Conservation (phyloP, 176 grass and related monocot species). For the Phoenix roebelenii region DNA sequence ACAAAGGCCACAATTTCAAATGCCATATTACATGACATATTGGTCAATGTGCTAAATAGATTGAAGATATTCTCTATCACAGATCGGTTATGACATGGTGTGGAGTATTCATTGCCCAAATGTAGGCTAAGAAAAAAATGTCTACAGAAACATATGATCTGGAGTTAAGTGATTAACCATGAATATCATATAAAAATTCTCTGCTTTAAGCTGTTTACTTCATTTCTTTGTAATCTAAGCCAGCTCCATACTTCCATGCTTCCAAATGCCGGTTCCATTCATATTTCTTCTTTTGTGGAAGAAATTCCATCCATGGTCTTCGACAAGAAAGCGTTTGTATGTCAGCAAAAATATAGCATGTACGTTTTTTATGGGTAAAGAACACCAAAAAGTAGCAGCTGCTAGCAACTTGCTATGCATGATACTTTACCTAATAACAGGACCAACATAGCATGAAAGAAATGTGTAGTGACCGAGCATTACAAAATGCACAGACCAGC, state of each 20-base stretch:
- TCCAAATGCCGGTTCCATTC: conserved; percentile 71
- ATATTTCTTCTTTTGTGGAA: conserved; percentile 52
- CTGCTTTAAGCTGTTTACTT: not conserved
- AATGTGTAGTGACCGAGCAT: conserved; percentile 92
- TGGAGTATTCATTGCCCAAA: too few relatives aligned
- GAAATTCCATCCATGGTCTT: conserved; percentile 70
- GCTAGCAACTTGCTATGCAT: conserved; percentile 14
- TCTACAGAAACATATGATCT: too few relatives aligned
- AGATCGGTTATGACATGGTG: too few relatives aligned
- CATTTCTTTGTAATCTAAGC: conserved; percentile 70
- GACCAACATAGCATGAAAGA: conserved; percentile 57
- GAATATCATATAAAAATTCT: too few relatives aligned
- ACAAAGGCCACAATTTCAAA: too few relatives aligned
- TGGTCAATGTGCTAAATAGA: too few relatives aligned
- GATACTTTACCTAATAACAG: conserved; percentile 34
- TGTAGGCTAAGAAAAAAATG: too few relatives aligned
- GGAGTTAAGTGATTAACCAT: too few relatives aligned
- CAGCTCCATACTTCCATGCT: conserved; percentile 91
- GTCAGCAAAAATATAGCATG: conserved; percentile 7
- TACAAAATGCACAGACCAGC: conserved; percentile 79
- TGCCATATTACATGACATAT: too few relatives aligned
- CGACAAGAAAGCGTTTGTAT: not conserved
- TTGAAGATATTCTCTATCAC: too few relatives aligned
- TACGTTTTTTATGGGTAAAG: not conserved
- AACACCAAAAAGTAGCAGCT: not conserved